Evolutionary conservation across 2,329 filamentous ascomycete species (phyloP), one percentile per base, ranked within the genome.

Genomic region (Fusarium domesticum): DNA sequence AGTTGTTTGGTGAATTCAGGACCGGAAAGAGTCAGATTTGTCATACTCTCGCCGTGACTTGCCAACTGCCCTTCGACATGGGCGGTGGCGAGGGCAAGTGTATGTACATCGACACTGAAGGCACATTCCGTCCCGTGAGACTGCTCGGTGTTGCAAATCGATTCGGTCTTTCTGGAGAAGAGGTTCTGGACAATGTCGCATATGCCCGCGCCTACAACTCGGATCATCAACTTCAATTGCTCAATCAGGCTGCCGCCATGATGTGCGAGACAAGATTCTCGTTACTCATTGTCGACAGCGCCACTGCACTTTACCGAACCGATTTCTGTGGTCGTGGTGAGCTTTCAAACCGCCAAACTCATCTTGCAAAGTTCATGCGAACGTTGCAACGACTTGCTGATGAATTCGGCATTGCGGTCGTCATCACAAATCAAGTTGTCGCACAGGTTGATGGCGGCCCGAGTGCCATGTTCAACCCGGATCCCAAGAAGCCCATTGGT

Each of bases 181-280:
- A 98, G 67, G 93, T 98, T 0, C 78, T 98, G 7, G 95, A 98
- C 72, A 98, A 98, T 58, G 91, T 98, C 44, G 95, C 95, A 3
- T 98, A 98, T 66, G 95, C 95, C 38, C 85, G 93, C 48, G 93
- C 93, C 8, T 98, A 98, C 74, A 98, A 98, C 67, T 97, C 92
- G 0, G 93, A 98, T 56, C 93, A 98, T 68, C 93, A 98, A 67
- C 80, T 98, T 39, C 89, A 96, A 65, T 78, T 98, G 6, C 82
- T 98, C 50, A 93, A 93, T 60, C 92, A 97, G 67, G 95, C 93
- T 4, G 87, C 93, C 2, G 84, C 90, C 50, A 98, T 98, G 93
- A 98, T 98, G 95, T 96, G 91, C 45, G 95, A 98, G 72, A 98
- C 93, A 1, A 84, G 93, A 4, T 98, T 98, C 68, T 97, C 93